A percentile compares a stretch with the other conserved stretches of the same genome.
Conservation (phyloP, 176 grass and related monocot species). For the Tillandsia leiboldiana region DNA sequence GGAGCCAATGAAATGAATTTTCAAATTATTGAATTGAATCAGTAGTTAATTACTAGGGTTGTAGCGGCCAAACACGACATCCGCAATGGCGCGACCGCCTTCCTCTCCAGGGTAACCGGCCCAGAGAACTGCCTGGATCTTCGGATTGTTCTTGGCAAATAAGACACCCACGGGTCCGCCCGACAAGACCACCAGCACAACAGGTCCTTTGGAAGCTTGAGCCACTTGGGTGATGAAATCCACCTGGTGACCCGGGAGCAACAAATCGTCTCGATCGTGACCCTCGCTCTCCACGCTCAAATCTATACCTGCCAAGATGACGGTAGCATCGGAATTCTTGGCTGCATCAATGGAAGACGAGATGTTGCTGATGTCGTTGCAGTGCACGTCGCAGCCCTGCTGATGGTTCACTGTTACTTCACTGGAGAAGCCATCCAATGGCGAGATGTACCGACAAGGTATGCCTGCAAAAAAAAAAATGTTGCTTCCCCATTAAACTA, state of each 20-base stretch:
- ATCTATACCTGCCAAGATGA: slow-evolving; percentile 61
- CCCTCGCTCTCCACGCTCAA: slow-evolving; percentile 61
- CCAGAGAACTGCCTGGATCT: slow-evolving; percentile 61
- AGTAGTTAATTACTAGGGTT: slow-evolving; percentile 37
- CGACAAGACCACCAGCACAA: slow-evolving; percentile 66
- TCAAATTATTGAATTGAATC: background rate
- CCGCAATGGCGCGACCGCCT: slow-evolving; percentile 52
- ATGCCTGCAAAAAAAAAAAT: too few relatives aligned
- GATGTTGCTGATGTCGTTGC: slow-evolving; percentile 15
- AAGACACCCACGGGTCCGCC: slow-evolving; percentile 61
- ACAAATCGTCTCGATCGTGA: slow-evolving; percentile 37
- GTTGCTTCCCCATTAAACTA: too few relatives aligned
- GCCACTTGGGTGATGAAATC: slow-evolving; percentile 50
- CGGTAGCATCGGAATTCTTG: slow-evolving; percentile 24
- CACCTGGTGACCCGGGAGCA: slow-evolving; percentile 64
- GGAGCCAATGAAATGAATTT: too few relatives aligned
- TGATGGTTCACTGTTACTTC: slow-evolving; percentile 18
- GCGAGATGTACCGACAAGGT: slow-evolving; percentile 23
- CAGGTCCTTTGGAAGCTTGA: slow-evolving; percentile 30
- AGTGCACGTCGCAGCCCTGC: slow-evolving; percentile 32
- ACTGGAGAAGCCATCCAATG: slow-evolving; percentile 32
- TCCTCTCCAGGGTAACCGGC: slow-evolving; percentile 68
- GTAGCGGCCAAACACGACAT: slow-evolving; percentile 59
- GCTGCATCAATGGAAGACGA: slow-evolving; percentile 20
- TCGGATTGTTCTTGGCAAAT: slow-evolving; percentile 42